Evolutionary conservation across 768 basidiomycete species (phyloP).

Genomic region (Phaffia australis): DNA sequence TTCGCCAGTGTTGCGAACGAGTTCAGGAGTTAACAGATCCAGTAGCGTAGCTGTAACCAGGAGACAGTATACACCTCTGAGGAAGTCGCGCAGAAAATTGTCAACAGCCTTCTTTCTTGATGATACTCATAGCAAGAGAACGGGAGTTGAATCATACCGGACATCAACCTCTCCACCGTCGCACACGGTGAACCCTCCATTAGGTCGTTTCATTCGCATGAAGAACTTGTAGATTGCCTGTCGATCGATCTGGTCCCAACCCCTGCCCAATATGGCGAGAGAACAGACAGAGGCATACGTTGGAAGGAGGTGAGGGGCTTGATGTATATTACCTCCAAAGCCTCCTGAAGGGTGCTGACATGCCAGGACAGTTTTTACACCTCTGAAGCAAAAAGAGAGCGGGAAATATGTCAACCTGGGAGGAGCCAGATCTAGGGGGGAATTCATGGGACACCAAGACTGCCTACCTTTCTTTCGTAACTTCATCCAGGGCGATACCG

Average conservation of each 20-base stretch:
- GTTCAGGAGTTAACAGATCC: conserved; percentile 76
- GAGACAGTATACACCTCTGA: conserved; percentile 86
- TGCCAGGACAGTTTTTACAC: conserved; percentile 64
- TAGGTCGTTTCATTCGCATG: conserved; percentile 78
- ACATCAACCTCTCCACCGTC: conserved; percentile 86
- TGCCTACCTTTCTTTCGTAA: conserved; percentile 58
- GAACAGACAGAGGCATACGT: conserved; percentile 81
- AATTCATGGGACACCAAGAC: background rate
- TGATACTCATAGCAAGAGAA: background rate
- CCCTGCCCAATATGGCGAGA: conserved; percentile 73
- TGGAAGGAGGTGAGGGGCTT: conserved; percentile 73
- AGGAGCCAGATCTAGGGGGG: background rate
- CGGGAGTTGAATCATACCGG: conserved; percentile 46
- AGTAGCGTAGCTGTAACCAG: conserved; percentile 71
- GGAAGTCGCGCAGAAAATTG: background rate
- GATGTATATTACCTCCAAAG: conserved; percentile 83
- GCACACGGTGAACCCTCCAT: conserved; percentile 86
- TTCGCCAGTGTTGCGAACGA: conserved; percentile 59
- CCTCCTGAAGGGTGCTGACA: conserved; percentile 82
- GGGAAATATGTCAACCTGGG: background rate
- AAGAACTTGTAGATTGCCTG: conserved; percentile 75
- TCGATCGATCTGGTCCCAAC: conserved; percentile 78
- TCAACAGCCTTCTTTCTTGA: background rate
- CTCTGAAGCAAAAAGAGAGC: conserved; percentile 41
- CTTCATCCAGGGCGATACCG: conserved; percentile 66